These are phyloP conservation scores for Solanum chmielewskii DNA, from an alignment of 257 asterid species.

Conservation along the genomic window DNA sequence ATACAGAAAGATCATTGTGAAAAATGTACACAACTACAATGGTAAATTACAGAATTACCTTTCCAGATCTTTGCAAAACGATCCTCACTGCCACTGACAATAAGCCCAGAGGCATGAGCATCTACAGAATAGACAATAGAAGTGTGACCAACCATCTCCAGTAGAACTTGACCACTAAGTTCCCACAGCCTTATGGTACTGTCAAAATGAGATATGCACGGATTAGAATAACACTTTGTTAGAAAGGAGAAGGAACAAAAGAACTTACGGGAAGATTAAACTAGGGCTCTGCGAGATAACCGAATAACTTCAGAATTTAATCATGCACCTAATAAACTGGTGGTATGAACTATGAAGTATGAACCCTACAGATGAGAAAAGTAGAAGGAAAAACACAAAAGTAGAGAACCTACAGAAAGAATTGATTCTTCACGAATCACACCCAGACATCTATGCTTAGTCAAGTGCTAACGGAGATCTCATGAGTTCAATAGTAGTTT, in stretches of 20 bases:
- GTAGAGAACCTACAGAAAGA: background rate
- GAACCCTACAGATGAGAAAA: background rate
- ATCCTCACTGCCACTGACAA: slow-evolving; percentile 95
- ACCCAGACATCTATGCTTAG: background rate
- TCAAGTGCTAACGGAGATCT: background rate
- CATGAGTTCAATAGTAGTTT: background rate
- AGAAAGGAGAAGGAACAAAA: background rate
- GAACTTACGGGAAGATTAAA: background rate
- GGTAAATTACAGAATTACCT: slow-evolving; percentile 33
- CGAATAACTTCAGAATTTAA: background rate
- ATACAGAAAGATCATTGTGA: background rate
- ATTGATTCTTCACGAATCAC: background rate
- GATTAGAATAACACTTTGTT: background rate
- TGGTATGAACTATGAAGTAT: background rate
- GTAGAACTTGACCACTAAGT: slow-evolving; percentile 60
- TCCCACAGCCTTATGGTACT: slow-evolving; percentile 91
- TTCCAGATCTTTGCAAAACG: slow-evolving; percentile 90
- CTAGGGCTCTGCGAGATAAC: background rate
- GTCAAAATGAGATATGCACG: slow-evolving; percentile 22
- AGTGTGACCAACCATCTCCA: slow-evolving; percentile 98
- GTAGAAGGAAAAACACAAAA: background rate
- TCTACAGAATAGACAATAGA: slow-evolving; percentile 90
- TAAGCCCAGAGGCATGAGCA: slow-evolving; percentile 82
- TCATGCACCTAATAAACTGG: background rate
- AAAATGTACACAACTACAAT: background rate